These are phyloP conservation scores for Hsuehochloa calcarea DNA, from an alignment of 176 grass and related monocot genomes.

Conservation along the genomic window DNA sequence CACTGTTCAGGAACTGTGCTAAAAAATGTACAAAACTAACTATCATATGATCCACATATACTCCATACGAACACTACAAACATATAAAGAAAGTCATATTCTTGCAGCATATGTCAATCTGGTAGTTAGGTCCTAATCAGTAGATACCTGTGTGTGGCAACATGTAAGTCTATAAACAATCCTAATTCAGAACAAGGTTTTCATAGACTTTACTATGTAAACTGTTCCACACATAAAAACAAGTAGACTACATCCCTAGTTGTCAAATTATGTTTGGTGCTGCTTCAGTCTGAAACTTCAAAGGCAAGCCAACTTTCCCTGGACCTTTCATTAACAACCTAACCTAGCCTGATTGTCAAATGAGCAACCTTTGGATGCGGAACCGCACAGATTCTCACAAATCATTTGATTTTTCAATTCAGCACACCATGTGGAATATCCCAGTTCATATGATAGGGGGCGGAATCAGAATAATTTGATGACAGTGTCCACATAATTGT, in stretches of 20 bases:
- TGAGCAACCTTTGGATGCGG: neutral
- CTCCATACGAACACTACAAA: neutral
- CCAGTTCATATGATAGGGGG: neutral
- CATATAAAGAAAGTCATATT: neutral
- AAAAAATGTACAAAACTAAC: neutral
- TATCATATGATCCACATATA: neutral
- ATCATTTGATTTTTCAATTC: neutral
- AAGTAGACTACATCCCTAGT: neutral
- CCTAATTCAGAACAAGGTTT: neutral
- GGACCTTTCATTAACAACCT: neutral
- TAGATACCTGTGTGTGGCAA: neutral
- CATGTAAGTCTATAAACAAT: neutral
- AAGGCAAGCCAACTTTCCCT: neutral
- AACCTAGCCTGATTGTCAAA: neutral
- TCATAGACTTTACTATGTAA: neutral
- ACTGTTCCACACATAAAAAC: neutral
- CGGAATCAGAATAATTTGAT: neutral
- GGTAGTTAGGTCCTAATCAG: constrained; percentile 1
- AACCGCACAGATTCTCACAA: neutral
- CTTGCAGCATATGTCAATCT: neutral
- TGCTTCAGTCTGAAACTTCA: constrained; percentile 3
- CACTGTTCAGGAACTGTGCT: neutral
- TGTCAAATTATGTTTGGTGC: constrained; percentile 31
- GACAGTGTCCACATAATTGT: neutral
- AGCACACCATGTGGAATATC: neutral